A percentile compares a stretch with the other conserved stretches of the same genome.
These are phyloP conservation scores for Erigeron philadelphicus DNA, from an alignment of 140 eudicot genomes.

Conservation along the genomic window DNA sequence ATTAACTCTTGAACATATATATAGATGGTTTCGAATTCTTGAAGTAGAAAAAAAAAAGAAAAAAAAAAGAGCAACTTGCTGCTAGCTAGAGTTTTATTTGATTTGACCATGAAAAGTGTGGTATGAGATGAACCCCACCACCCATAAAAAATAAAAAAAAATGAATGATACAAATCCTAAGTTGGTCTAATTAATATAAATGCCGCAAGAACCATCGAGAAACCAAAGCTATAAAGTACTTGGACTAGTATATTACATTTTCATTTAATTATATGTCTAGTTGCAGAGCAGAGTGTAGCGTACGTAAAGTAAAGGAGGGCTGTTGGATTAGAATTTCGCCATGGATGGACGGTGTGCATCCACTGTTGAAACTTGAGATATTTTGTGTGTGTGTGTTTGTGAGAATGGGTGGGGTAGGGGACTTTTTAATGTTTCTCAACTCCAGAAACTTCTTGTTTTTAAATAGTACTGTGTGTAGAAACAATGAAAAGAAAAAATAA, in stretches of 20 bases:
- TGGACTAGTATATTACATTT: no score
- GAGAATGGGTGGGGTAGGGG: conserved; percentile 1
- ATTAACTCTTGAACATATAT: no score
- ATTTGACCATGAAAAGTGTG: no score
- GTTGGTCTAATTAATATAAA: not conserved
- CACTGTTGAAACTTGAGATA: conserved; percentile 11
- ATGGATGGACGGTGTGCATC: conserved; percentile 19
- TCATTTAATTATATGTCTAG: not conserved
- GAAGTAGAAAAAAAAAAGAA: no score
- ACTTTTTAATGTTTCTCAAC: not conserved
- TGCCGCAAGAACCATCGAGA: conserved; percentile 32
- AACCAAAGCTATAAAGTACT: not conserved
- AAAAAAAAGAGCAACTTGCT: no score
- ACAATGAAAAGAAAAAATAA: no score
- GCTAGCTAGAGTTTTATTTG: no score
- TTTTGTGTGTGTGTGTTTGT: conserved; percentile 6
- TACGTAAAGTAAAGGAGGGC: conserved; percentile 13
- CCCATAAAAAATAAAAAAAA: no score
- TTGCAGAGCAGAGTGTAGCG: conserved; percentile 6
- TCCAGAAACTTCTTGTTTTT: conserved; percentile 25
- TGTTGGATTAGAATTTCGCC: conserved; percentile 6
- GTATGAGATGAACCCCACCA: no score
- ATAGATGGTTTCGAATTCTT: no score
- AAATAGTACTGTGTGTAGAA: no score
- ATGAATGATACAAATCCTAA: not conserved